These are phyloP conservation scores for Spirogloea muscicola DNA, from an alignment of 139 green algal species.

Conservation along the genomic window DNA sequence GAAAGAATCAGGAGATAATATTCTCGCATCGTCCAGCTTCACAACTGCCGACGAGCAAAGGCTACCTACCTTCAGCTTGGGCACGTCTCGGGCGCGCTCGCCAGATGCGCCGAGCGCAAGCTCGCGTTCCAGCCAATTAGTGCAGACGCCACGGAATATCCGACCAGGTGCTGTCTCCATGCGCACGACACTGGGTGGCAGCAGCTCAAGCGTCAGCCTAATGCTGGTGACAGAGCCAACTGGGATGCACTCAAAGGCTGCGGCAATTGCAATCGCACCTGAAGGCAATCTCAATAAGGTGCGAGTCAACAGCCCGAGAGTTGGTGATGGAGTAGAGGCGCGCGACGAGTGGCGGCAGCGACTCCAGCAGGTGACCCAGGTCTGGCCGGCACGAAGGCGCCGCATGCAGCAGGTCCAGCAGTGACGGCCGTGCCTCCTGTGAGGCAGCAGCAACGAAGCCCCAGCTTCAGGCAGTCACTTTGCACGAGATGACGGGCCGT, in stretches of 20 bases:
- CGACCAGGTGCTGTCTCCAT: not conserved
- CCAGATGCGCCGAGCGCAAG: not conserved
- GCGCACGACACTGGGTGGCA: too few species aligned
- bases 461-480: too few species aligned
- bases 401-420: slow-evolving; percentile 75
- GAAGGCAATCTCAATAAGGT: slow-evolving; percentile 66
- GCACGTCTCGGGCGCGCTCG: too few species aligned
- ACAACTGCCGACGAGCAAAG: too few species aligned
- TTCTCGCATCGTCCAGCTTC: too few species aligned
- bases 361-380: slow-evolving; percentile 54
- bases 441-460: too few species aligned
- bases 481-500: too few species aligned
- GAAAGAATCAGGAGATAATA: too few species aligned
- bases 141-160: slow-evolving; percentile 36
- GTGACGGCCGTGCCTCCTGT: slow-evolving; percentile 50
- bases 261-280: slow-evolving; percentile 43
- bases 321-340: slow-evolving; percentile 81
- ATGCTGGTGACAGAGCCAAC: not conserved
- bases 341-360: slow-evolving; percentile 24
- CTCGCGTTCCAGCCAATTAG: slow-evolving; percentile 37
- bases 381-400: slow-evolving; percentile 72
- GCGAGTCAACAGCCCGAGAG: slow-evolving; percentile 11
- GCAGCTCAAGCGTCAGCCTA: not conserved
- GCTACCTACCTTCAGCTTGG: too few species aligned
- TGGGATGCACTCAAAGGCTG: not conserved